phyloP scores from a whole-genome alignment of 2,329 filamentous ascomycete genomes.

The Teratosphaeria zuluensis region DNA sequence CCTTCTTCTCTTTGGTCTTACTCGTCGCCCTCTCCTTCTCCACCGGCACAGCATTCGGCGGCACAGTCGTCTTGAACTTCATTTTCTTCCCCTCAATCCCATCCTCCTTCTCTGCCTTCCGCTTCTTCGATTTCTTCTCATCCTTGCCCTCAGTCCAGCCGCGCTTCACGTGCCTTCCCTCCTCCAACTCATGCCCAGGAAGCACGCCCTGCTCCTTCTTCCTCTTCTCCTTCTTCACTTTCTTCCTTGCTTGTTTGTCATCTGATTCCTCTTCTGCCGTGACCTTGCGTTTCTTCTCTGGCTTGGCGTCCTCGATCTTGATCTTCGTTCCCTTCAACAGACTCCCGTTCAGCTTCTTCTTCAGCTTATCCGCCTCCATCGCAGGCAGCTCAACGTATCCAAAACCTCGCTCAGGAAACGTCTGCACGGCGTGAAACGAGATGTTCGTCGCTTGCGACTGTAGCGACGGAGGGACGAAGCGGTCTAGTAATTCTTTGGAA shows the following conservation, averaged over 20 bases:
- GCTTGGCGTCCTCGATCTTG: constrained; percentile 69
- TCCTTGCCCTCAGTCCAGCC: constrained; percentile 63
- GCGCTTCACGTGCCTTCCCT: constrained; percentile 71
- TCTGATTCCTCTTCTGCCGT: constrained; percentile 22
- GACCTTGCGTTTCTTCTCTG: constrained; percentile 42
- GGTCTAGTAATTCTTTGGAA: constrained; percentile 60
- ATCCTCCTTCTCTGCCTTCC: constrained; percentile 36
- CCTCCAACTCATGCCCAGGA: constrained; percentile 61
- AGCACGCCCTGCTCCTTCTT: constrained; percentile 45
- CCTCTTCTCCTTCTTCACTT: constrained; percentile 42
- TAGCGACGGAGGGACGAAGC: constrained; percentile 60
- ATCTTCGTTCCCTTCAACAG: constrained; percentile 79
- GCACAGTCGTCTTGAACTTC: constrained; percentile 71
- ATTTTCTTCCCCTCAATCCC: constrained; percentile 59
- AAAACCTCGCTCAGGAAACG: constrained; percentile 83
- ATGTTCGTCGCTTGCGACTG: constrained; percentile 62
- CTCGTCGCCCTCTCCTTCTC: constrained; percentile 46
- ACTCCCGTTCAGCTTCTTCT: constrained; percentile 80
- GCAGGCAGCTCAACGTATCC: constrained; percentile 77
- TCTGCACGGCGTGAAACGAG: constrained; percentile 77
- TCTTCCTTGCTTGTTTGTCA: constrained; percentile 14
- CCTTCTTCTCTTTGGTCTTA: constrained; percentile 55
- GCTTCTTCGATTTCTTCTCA: constrained; percentile 28
- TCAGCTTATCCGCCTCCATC: constrained; percentile 79
- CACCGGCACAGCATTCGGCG: constrained; percentile 49